A percentile compares a stretch with the other conserved stretches of the same genome.
Conservation (phyloP, 352 stramenopile species). For the Pythium phragmitis region DNA sequence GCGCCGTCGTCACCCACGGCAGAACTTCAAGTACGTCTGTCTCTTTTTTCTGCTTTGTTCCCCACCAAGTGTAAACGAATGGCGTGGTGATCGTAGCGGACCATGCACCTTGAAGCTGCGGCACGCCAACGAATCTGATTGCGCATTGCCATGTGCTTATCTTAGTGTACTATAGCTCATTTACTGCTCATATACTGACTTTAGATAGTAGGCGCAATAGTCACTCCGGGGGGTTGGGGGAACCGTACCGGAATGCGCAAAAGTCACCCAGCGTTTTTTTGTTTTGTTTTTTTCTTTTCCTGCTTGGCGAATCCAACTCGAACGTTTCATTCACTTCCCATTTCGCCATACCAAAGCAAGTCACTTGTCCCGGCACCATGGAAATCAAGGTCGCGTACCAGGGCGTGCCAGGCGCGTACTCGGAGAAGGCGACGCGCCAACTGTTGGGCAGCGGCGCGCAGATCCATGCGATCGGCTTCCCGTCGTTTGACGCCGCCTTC, state of each 20-base stretch:
- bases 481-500: slow-evolving; percentile 59
- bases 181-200: neutral
- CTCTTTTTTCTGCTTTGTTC: slow-evolving; percentile 7
- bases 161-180: slow-evolving; percentile 2
- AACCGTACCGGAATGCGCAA: no score
- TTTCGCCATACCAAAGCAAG: neutral
- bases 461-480: slow-evolving; percentile 63
- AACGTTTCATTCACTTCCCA: slow-evolving; percentile 10
- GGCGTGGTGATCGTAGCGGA: neutral
- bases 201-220: neutral
- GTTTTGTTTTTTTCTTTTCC: neutral
- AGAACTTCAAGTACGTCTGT: slow-evolving; percentile 18
- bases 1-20: neutral
- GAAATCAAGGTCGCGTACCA: slow-evolving; percentile 94
- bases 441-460: slow-evolving; percentile 70
- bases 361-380: neutral
- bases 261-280: neutral
- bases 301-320: neutral
- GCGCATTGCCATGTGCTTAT: slow-evolving; percentile 10
- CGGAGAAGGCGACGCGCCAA: slow-evolving; percentile 95
- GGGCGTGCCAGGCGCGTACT: slow-evolving; percentile 96
- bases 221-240: no score
- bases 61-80: slow-evolving; percentile 10
- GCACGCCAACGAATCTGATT: slow-evolving; percentile 12
- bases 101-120: slow-evolving; percentile 19